Conservation (phyloP, 1,284 basidiomycete species). For the Cryptococcus hybrid region DNA sequence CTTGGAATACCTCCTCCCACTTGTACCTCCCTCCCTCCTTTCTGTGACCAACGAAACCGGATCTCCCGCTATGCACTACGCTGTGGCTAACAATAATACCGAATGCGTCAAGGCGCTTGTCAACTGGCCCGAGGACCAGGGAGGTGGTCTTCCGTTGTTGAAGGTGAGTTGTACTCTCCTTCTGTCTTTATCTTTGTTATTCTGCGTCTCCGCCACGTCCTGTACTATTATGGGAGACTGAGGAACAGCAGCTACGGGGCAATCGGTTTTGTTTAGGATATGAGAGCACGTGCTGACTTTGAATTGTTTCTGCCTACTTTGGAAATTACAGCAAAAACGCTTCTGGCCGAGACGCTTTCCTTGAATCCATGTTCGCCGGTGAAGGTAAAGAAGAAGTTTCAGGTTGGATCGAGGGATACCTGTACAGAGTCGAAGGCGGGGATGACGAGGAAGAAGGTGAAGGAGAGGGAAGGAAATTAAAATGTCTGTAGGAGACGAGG, state of each 20-base stretch:
- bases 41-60: slow-evolving; percentile 63
- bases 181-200: neutral
- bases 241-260: neutral
- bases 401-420: slow-evolving; percentile 50
- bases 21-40: slow-evolving; percentile 60
- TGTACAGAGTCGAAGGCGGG: slow-evolving; percentile 39
- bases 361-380: slow-evolving; percentile 45
- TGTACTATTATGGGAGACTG: neutral
- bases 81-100: slow-evolving; percentile 75
- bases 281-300: neutral
- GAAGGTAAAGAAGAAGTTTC: slow-evolving; percentile 51
- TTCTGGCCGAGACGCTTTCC: slow-evolving; percentile 44
- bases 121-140: slow-evolving; percentile 42
- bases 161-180: slow-evolving; percentile 33
- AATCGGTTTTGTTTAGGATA: neutral
- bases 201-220: neutral
- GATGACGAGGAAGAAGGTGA: slow-evolving; percentile 24
- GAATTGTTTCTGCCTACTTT: neutral
- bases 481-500: slow-evolving; percentile 21
- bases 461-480: slow-evolving; percentile 17
- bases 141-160: slow-evolving; percentile 43
- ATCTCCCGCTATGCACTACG: slow-evolving; percentile 86
- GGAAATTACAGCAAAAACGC: slow-evolving; percentile 38
- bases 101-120: slow-evolving; percentile 65
- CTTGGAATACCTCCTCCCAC: slow-evolving; percentile 65